These are phyloP conservation scores for Myriosclerotinia scirpicola DNA, from an alignment of 2,329 filamentous ascomycete species.

Conservation along the genomic window DNA sequence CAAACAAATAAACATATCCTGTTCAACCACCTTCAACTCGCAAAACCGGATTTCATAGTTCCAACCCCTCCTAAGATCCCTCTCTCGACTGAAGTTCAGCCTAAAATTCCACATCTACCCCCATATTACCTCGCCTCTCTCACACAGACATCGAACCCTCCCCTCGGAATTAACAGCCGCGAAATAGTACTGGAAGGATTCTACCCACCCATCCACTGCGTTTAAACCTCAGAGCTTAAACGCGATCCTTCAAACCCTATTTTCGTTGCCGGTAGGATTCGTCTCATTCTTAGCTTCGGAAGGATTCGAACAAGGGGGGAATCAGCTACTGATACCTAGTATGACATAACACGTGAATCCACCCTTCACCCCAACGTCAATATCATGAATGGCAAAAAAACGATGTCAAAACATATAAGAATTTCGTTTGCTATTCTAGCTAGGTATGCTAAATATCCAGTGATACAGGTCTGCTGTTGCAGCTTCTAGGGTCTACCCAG, in stretches of 20 bases:
- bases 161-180: background rate
- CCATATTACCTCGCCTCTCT: background rate
- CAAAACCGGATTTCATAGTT: background rate
- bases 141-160: background rate
- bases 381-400: background rate
- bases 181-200: background rate
- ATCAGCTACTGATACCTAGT: background rate
- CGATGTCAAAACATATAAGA: background rate
- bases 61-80: background rate
- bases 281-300: background rate
- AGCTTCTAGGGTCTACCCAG: background rate
- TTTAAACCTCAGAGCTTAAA: background rate
- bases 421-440: background rate
- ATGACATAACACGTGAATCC: background rate
- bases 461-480: background rate
- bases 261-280: background rate
- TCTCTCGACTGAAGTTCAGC: background rate
- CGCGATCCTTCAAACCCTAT: slow-evolving; percentile 5
- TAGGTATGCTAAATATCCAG: slow-evolving; percentile 1
- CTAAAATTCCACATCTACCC: too few species aligned
- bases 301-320: background rate
- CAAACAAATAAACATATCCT: too few species aligned
- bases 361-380: background rate
- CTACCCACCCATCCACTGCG: background rate
- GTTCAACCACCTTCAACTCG: too few species aligned